Base-by-base conservation (phyloP, 1,284 basidiomycete species). In the Trametes versicolor region DNA sequence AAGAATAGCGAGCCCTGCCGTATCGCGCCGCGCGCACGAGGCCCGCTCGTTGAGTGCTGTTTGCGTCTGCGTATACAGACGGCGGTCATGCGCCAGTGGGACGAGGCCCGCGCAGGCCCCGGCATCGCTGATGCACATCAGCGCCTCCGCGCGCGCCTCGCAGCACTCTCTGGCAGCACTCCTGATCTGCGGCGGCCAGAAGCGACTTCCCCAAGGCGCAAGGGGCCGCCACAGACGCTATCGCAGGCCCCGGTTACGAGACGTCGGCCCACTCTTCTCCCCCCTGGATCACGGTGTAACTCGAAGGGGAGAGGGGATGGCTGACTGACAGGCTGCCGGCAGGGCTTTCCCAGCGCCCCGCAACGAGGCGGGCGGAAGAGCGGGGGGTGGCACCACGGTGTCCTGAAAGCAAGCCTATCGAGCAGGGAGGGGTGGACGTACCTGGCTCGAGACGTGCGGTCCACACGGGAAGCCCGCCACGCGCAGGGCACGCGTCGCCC, bases 91-190 rank as follows among this genome's bases (percentile, higher is more conserved):
- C 39, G 59, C 43, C 36, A 32, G 19, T 4, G 8, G 29, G 47
- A 49, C 57, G 47, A 37, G 53, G 60, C 47, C 60, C 53, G 36
- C 6, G 32, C 13, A 36, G 53, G 48, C 36, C 52, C 32, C 60
- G 61, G 54, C 61, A 62, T 62, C 54, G 56, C 61, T 62, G 61
- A 62, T 62, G 61, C 54, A 32, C 61, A 52, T 57, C 48, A 52
- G 54, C 61, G 49, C 27, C 53, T 55, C 54, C 47, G 4, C 29
- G 19, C 23, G 54, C 48, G 50, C 25, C 39, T 36, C 47, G 3
- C 10, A 21, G 19, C 13, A 32, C 36, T 10, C 37, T n/a, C n/a
- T 25, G 50, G 50, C 50, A 47, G 52, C 32, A 55, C 21, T 34
- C 52, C 52, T 61, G 58, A 60, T 60, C 58, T 60, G 58, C 58